phyloP scores from a whole-genome alignment of 2,329 filamentous ascomycete genomes.

The Epichloe bromicola region DNA sequence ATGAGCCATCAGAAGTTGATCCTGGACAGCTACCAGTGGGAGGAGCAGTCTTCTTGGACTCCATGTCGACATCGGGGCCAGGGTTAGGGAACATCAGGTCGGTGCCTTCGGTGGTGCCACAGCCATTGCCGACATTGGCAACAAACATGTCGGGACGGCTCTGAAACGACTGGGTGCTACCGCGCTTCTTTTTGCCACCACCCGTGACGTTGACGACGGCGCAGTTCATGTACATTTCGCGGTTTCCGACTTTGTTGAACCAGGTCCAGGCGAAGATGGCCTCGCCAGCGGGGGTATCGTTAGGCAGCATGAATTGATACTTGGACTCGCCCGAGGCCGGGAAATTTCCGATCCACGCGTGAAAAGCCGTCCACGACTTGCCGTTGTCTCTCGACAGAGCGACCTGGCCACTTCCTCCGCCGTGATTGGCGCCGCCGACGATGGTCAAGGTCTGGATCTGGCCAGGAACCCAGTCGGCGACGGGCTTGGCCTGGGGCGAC shows the following conservation, averaged over 20 bases:
- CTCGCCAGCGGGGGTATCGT: conserved; percentile 44
- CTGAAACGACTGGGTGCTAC: conserved; percentile 31
- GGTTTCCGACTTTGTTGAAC: conserved; percentile 65
- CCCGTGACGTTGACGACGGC: conserved; percentile 51
- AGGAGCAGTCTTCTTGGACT: conserved; percentile 21
- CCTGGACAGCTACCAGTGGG: conserved; percentile 21
- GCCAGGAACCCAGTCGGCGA: conserved; percentile 51
- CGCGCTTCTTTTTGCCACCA: conserved; percentile 12
- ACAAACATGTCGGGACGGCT: conserved; percentile 55
- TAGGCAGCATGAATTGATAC: conserved; percentile 55
- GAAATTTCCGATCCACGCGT: conserved; percentile 43
- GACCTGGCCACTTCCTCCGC: conserved; percentile 65
- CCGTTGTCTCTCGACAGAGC: conserved; percentile 63
- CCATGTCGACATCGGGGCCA: conserved; percentile 38
- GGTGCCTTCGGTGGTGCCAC: conserved; percentile 41
- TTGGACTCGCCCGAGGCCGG: conserved; percentile 31
- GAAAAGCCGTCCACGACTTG: conserved; percentile 53
- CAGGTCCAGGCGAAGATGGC: conserved; percentile 65
- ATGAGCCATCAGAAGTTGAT: not conserved
- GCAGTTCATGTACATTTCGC: conserved; percentile 84
- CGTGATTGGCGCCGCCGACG: conserved; percentile 47
- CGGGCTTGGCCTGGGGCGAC: conserved; percentile 34
- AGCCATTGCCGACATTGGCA: conserved; percentile 52
- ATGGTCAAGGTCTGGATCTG: conserved; percentile 50
- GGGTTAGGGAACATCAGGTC: conserved; percentile 55